Evolutionary conservation across 2,329 filamentous ascomycete genomes (phyloP), one percentile per base, ranked within the genome.

Genomic region (Akanthomyces dipterigenus): DNA sequence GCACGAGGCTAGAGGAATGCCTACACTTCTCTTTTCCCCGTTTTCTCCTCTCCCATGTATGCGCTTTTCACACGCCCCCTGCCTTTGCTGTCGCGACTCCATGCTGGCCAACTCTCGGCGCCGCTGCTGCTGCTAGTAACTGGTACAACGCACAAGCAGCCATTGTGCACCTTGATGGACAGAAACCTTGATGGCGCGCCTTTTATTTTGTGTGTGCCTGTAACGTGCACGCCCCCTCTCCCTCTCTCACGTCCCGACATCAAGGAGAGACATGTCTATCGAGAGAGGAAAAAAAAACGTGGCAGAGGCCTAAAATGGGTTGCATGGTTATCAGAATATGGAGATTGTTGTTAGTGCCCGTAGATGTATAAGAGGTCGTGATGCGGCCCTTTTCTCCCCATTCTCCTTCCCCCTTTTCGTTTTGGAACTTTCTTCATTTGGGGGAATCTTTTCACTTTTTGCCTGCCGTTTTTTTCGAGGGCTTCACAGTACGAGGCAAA

Each of bases 151-250:
- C 31, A 34, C 28, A 34, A 34, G 31, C 6, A 34, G 31, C 22
- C 11, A 31, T 20, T 50, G 57, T 22, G 57, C 18, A 60, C 57
- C 57, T 54, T 60, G 57, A 60, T 60, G 57, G 57, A 3, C 49
- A 46, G 20, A 45, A 12, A 60, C 57, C 57, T 60, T 60, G 57
- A 60, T 60, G 34, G 57, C 48, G 16, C 55, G 31, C 42, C 24
- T 31, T 31, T n/a, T n/a, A n/a, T n/a, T 56, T 46, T 18, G 46
- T 7, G 20, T 26, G 20, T n/a, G 14, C n/a, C 31, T 12, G 28
- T 8, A 31, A 51, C 48, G 48, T 26, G 31, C 50, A 54, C 55
- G 34, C 43, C 55, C 55, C 42, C 51, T 14, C 54, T 20, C 51
- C 12, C 54, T 20, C 31, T 20, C 18, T 12, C 40, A 22, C 18